Evolutionary conservation across 2,329 filamentous ascomycete species (phyloP), one percentile per base, ranked within the genome.

Genomic region (Camillea tinctor): DNA sequence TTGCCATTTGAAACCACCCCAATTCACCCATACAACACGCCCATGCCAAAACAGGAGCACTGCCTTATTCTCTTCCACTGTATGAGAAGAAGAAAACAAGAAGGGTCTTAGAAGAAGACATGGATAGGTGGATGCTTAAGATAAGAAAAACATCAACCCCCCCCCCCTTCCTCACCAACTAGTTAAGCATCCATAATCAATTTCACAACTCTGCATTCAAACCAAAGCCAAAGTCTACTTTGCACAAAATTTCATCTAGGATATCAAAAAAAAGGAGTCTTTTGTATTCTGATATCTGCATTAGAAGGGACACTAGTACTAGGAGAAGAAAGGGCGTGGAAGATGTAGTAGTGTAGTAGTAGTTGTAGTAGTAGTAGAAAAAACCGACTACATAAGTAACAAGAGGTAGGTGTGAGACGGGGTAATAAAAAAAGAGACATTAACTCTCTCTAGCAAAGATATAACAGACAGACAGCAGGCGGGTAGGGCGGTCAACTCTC

Each of bases 241-340:
- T 36, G 54, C 49, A 20, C 7, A n/a, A 2, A 53, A 9, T 15
- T 50, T 36, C 58, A 40, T 49, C 60, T n/a, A n/a, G 61, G 66
- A 66, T 58, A 70, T 68, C 68, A 68, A 67, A 66, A n/a, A n/a
- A n/a, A n/a, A n/a, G n/a, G 59, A 54, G 60, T 60, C 7, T 62
- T n/a, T 61, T 49, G 76, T 76, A 76, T 77, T 78, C 76, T 80
- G 79, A 84, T 84, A 83, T 84, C 79, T 84, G 82, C 81, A 86
- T 86, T 85, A 86, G 79, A 84, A 84, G 80, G n/a, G 79, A 77
- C 79, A 84, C 77, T 84, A 85, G 73, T 80, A 81, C 76, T 82
- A 80, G 70, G 68, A 74, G 77, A 77, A 76, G 74, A 78, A 77
- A 76, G 74, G 71, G 68, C 75, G 61, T 71, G 66, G 69, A 68